A percentile compares a stretch with the other conserved stretches of the same genome.
Conservation (phyloP, 345 rosid species). For the Cochlearia excelsa region DNA sequence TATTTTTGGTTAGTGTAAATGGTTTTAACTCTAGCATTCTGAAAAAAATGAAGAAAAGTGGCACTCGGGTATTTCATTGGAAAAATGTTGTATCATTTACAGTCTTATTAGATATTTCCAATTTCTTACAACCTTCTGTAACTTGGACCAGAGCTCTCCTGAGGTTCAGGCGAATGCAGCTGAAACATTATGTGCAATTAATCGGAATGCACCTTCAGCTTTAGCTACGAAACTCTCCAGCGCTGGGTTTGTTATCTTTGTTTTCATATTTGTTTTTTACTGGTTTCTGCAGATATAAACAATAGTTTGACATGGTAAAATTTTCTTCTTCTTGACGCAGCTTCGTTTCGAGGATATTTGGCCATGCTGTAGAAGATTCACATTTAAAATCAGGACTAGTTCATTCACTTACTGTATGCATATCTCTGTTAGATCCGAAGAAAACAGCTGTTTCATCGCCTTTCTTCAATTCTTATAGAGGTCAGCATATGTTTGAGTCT, state of each 20-base stretch:
- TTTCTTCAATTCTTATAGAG: constrained; percentile 75
- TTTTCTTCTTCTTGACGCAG: constrained; percentile 42
- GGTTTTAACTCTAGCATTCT: constrained; percentile 1
- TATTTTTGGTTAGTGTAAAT: not conserved
- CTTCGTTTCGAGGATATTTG: constrained; percentile 73
- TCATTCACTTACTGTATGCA: constrained; percentile 75
- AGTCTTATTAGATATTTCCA: not conserved
- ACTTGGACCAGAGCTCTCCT: constrained; percentile 59
- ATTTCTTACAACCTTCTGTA: constrained; percentile 29
- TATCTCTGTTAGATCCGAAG: constrained; percentile 85
- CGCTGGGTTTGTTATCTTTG: constrained; percentile 48
- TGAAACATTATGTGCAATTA: constrained; percentile 77
- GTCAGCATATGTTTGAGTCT: constrained; percentile 76
- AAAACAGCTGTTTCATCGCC: constrained; percentile 54
- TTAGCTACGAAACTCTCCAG: constrained; percentile 74
- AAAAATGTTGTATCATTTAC: constrained; percentile 5
- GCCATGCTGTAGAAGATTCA: constrained; percentile 77
- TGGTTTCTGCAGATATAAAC: constrained; percentile 17
- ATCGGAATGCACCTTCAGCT: constrained; percentile 74
- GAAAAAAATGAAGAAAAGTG: no score
- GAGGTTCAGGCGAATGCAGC: constrained; percentile 96
- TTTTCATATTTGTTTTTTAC: constrained; percentile 21
- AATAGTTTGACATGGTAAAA: constrained; percentile 14
- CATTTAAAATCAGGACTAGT: constrained; percentile 84
- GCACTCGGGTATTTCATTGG: not conserved